Base-by-base conservation (phyloP, 768 basidiomycete species). In the Lactarius hatsudake region DNA sequence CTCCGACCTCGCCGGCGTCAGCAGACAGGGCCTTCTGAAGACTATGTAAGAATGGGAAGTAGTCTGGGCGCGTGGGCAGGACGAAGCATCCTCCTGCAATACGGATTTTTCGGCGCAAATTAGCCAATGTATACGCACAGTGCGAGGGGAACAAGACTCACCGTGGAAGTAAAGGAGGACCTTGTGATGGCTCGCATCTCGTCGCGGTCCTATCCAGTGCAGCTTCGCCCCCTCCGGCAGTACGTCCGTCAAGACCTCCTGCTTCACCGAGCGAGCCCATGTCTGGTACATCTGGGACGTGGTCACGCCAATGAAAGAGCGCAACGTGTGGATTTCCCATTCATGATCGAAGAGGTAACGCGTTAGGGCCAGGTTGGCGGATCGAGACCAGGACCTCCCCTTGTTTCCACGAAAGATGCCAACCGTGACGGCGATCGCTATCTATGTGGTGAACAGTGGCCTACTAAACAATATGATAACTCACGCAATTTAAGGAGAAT, bases 161-260 rank as follows among this genome's bases (percentile, higher is more conserved):
- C 60, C 60, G 23, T 45, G 61, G 32, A 66, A 62, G 23, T 23
- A 66, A 17, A 66, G 55, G 18, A 66, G n/a, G 7, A 66, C 40
- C 20, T 38, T 23, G 6, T 53, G 17, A n/a, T 62, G 59, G 15
- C 48, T 51, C 26, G 40, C 32, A 43, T 66, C 65, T n/a, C 43
- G 59, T 43, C 65, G 64, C 26, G 57, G 36, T 43, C 65, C 65
- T 7, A 66, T 36, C 65, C 65, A 66, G 43, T 66, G 65, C 18
- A 66, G 28, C 40, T 62, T 61, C 26, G 48, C 61, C 10, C 61
- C 61, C 36, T 66, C 59, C 1, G 54, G 20, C 5, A 63, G 42
- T 1, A 23, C 42, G 18, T 66, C 65, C 12, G 65, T 61, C 48
- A 66, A 26, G 13, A 34, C 54, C 40, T 66, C 48, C 17, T 40